Base-by-base conservation (phyloP, 768 basidiomycete genomes). In the Cantharellus anzutake region DNA sequence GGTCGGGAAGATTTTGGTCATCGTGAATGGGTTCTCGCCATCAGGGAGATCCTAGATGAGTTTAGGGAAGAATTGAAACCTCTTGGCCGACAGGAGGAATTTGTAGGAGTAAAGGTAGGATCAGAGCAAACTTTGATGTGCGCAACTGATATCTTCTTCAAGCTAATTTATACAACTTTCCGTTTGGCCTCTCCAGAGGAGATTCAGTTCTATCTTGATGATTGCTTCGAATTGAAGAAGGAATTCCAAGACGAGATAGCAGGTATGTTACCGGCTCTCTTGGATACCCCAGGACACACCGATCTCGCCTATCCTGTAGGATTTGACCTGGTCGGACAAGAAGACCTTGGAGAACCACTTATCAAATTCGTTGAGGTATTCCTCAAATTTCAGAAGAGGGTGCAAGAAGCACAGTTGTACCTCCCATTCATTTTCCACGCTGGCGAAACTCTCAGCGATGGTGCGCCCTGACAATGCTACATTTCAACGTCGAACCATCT, bases 401-500 rank as follows among this genome's bases (percentile, higher is more conserved):
- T 79, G 64, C 73, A 78, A 57, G 77, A 80, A 61, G 71, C 76
- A 51, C 75, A 78, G 0, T 64, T 88, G 1, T 76, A 81, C 39
- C 79, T 87, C 35, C 86, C 86, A 0, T 86, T 85, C 68, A 75
- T 87, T 53, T 80, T 86, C 65, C 86, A 88, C 64, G 84, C 83
- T 0, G 86, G 86, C 20, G 86, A 88, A 70, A 88, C 86, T 0
- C 74, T 83, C 29, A 83, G 84, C 3, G 86, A 88, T 66, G 86
- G 86, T 4, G 60, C 62, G 41, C 50, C 20, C 14, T 11, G 11
- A 11, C 11, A 11, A 11, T 48, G 44, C 11, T 48, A 11, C 11
- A 11, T 48, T 4, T 5, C 34, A 41, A 58, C 34, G 20, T 59
- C 14, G 4, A 34, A 16, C 39, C 4, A 5, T 20, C 14, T 20